Percentiles rank a stretch among this genome's conserved stretches.
These are phyloP conservation scores for Trichomonascaceae sp. DNA, from an alignment of 1,139 yeast species.

Conservation along the genomic window DNA sequence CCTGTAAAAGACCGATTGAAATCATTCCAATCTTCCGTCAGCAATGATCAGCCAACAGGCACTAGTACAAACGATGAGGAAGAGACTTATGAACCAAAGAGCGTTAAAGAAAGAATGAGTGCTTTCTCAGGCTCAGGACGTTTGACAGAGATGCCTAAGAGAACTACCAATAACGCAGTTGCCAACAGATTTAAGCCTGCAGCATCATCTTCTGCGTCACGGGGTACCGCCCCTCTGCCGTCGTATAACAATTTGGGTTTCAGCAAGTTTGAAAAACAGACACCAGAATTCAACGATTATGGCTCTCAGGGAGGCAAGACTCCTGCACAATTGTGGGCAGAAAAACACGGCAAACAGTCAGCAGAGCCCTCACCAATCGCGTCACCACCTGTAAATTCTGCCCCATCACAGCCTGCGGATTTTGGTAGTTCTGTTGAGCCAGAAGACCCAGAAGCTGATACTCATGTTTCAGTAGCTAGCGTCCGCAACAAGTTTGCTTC, in stretches of 20 bases:
- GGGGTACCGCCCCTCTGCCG: slow-evolving; percentile 34
- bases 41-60: neutral
- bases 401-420: slow-evolving; percentile 10
- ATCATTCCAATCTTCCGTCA: slow-evolving; percentile 17
- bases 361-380: slow-evolving; percentile 14
- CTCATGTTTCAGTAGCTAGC: slow-evolving; percentile 12
- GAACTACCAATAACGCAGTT: slow-evolving; percentile 49
- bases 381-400: slow-evolving; percentile 18
- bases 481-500: slow-evolving; percentile 10
- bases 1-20: slow-evolving; percentile 39
- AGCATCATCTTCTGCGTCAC: slow-evolving; percentile 19
- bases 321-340: slow-evolving; percentile 96
- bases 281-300: slow-evolving; percentile 64
- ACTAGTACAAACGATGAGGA: slow-evolving; percentile 13
- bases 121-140: slow-evolving; percentile 33
- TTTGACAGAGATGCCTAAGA: slow-evolving; percentile 60
- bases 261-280: slow-evolving; percentile 35
- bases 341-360: slow-evolving; percentile 56
- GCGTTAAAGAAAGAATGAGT: slow-evolving; percentile 25
- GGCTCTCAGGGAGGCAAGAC: slow-evolving; percentile 76
- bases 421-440: neutral
- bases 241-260: slow-evolving; percentile 48
- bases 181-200: slow-evolving; percentile 41
- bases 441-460: slow-evolving; percentile 7
- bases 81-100: slow-evolving; percentile 17